A percentile compares a stretch with the other conserved stretches of the same genome.
Conservation (phyloP, 805 yeast species). For the Yarrowia yakushimensis region DNA sequence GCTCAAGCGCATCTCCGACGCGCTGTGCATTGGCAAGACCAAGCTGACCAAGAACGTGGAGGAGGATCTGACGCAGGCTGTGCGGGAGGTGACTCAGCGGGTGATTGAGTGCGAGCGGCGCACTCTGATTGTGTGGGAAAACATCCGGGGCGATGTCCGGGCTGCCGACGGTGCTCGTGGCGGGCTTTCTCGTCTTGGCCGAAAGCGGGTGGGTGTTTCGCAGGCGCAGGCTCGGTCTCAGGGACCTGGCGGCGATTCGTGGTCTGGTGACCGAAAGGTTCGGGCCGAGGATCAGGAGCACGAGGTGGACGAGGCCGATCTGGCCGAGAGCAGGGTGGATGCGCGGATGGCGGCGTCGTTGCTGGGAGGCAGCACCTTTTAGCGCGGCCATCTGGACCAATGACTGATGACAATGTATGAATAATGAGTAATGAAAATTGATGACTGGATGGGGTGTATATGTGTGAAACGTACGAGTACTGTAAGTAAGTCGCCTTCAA, state of each 20-base stretch:
- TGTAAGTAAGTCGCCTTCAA: too few relatives aligned
- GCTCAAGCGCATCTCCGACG: slow-evolving; percentile 77
- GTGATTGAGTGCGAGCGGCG: slow-evolving; percentile 85
- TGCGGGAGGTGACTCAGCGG: slow-evolving; percentile 60
- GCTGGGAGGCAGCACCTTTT: slow-evolving; percentile 6
- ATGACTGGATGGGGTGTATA: too few relatives aligned
- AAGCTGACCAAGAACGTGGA: slow-evolving; percentile 61
- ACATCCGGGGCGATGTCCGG: slow-evolving; percentile 66
- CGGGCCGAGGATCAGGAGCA: slow-evolving; percentile 3
- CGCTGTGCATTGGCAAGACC: slow-evolving; percentile 71
- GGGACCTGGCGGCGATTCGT: slow-evolving; percentile 50
- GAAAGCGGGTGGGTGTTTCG: slow-evolving; percentile 49
- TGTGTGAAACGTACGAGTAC: too few relatives aligned
- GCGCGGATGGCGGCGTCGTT: slow-evolving; percentile 20
- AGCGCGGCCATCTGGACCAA: background rate
- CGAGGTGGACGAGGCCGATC: background rate
- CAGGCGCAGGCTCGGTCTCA: slow-evolving; percentile 46
- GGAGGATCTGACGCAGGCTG: slow-evolving; percentile 47
- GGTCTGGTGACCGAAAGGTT: slow-evolving; percentile 51
- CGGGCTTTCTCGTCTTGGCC: slow-evolving; percentile 77
- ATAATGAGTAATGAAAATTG: slow-evolving; percentile 23
- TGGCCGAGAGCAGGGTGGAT: slow-evolving; percentile 3
- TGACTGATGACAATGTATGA: slow-evolving; percentile 23
- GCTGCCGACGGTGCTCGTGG: slow-evolving; percentile 65
- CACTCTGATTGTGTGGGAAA: slow-evolving; percentile 68